Evolutionary conservation across 352 stramenopile species (phyloP), one percentile per base, ranked within the genome.

Genomic region (Phytophthora cryptogea): DNA sequence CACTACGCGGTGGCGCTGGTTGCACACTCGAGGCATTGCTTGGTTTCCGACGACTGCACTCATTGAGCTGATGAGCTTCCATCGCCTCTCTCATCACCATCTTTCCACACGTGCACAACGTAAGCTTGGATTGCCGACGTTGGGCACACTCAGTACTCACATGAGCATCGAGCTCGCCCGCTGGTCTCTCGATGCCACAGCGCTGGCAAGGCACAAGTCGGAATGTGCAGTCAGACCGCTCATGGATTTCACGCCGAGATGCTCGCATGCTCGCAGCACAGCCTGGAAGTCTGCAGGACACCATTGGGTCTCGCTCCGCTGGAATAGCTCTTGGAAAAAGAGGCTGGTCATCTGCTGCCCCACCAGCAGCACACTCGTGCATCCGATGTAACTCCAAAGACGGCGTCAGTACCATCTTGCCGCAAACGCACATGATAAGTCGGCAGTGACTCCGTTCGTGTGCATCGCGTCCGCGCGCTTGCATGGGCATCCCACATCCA

Each of bases 371-470:
- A 39, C 78, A 88, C 27, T 88, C 77, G 20, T 71, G 72, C 45
- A 83, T 56, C 41, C 85, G 73, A 54, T 88, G 76, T 32, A 83
- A 53, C 50, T 75, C 76, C 8, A 87, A 45, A 10, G 77, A 87
- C 31, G 70, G 56, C 3, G 74, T 86, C 10, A 86, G 54, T 33
- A 90, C 76, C 76, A 90, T 88, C 54, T 86, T 85, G 14, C 74
- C 78, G 32, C 80, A 90, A 0, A 64, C 44, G 46, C 80, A 90
- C 78, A 90, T 82, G 20, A 72, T 68, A 16, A 90, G 67, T 27
- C 80, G 74, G 35, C 80, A 88, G 36, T 88, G 80, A 31, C 80
- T 90, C 37, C 83, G 61, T n/a, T 90, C 80, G 48, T 90, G 80
- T 5, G 76, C 78, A 26, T 78, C 78, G n/a, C 67, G 78, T 9